Evolutionary conservation across 2,329 filamentous ascomycete genomes (phyloP), one percentile per base, ranked within the genome.

Genomic region (Nannizziopsis barbatae): DNA sequence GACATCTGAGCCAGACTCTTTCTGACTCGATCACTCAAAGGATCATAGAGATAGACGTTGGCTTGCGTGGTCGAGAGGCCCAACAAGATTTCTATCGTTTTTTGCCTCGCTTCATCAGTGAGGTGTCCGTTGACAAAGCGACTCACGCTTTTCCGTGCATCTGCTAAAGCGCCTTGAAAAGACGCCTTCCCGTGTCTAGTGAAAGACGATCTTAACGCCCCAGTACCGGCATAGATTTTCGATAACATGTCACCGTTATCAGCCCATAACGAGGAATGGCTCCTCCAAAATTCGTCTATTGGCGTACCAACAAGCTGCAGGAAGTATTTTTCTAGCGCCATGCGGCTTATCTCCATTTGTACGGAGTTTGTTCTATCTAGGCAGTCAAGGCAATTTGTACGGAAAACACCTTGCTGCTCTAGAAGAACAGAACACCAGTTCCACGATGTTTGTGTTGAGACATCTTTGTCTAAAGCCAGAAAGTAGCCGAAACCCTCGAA

Each of bases 111-210:
- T 55, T 94, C 94, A 64, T 98, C 92, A 7, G 88, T 79, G 63
- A 98, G 96, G 62, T 95, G 96, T 27, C 22, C 22, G 69, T 98
- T 98, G 69, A 95, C 90, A 62, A 95, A 78, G 51, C 92, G 77
- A 45, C 92, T 92, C 0, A 90, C 89, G 55, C 87, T 95, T 67
- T 98, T 98, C 47, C 90, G 80, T 39, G 88, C 84, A 69, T 98
- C 92, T n/a, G 92, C 89, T 56, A 98, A 79, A 9, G 89, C 86
- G 22, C 92, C 92, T 1, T 89, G 86, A 18, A 96, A 67, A 9
- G 89, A 95, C 86, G 95, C 95, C 67, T 95, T 96, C 31, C 92
- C 92, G 60, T 85, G 81, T 49, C 92, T 77, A 1, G 92, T 98
- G 58, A 95, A 96, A 0, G 89, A 95, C 2, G 88, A 89, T 65